Conservation (phyloP, 495 filamentous ascomycete genomes). For the Pseudoneurospora amorphoporcata region DNA sequence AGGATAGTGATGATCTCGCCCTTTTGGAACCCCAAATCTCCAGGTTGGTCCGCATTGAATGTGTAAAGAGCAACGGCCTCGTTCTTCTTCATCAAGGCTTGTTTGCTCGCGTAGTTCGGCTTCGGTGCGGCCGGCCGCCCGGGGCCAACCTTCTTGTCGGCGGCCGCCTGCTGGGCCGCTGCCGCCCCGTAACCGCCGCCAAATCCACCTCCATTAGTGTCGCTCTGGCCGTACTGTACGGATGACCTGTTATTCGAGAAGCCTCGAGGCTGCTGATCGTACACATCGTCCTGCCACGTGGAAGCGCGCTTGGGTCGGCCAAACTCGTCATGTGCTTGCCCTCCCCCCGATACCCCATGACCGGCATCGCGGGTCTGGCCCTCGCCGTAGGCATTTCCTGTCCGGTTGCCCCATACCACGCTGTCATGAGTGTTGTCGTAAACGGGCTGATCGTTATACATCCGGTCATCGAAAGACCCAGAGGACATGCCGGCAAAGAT, state of each 20-base stretch:
- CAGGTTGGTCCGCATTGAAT: slow-evolving; percentile 87
- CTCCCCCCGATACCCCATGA: slow-evolving; percentile 23
- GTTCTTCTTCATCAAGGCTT: slow-evolving; percentile 58
- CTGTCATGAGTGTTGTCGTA: slow-evolving; percentile 85
- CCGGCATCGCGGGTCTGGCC: slow-evolving; percentile 49
- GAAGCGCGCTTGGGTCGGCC: slow-evolving; percentile 51
- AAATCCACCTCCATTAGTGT: slow-evolving; percentile 40
- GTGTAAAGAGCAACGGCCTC: slow-evolving; percentile 85
- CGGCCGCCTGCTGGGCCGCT: slow-evolving; percentile 23
- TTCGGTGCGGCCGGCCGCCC: slow-evolving; percentile 77
- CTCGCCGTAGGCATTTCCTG: slow-evolving; percentile 68
- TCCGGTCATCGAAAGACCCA: slow-evolving; percentile 43
- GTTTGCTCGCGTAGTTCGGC: slow-evolving; percentile 62
- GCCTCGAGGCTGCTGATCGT: slow-evolving; percentile 51
- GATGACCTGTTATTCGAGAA: slow-evolving; percentile 9
- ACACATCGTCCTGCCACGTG: slow-evolving; percentile 87
- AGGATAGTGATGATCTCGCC: slow-evolving; percentile 95
- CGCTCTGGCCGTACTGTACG: slow-evolving; percentile 5
- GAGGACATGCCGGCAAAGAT: slow-evolving; percentile 60
- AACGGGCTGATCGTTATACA: slow-evolving; percentile 93
- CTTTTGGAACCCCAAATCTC: slow-evolving; percentile 93
- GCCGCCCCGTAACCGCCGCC: slow-evolving; percentile 23
- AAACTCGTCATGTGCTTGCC: slow-evolving; percentile 37
- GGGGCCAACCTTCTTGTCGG: slow-evolving; percentile 36
- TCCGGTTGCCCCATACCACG: slow-evolving; percentile 82